phyloP scores from a whole-genome alignment of 257 asterid species.

The Nicotiana attenuata region DNA sequence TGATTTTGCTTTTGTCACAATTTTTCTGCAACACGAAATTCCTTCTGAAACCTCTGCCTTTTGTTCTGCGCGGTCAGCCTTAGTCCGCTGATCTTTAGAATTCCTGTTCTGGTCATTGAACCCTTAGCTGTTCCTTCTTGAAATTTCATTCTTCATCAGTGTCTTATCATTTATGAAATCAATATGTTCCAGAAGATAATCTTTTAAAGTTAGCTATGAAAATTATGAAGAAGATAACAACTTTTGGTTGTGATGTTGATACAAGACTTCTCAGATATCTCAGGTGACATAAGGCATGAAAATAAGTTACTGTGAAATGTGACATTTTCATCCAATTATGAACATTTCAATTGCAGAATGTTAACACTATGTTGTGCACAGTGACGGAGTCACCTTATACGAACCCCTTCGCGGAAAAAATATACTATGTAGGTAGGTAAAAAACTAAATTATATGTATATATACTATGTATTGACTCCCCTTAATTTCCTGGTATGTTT shows the following conservation, averaged over 20 bases:
- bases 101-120: constrained; percentile 37
- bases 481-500: too few relatives aligned
- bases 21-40: constrained; percentile 40
- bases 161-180: not conserved
- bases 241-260: not conserved
- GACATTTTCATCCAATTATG: too few relatives aligned
- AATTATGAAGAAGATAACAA: not conserved
- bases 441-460: too few relatives aligned
- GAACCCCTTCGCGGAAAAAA: too few relatives aligned
- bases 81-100: constrained; percentile 50
- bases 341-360: too few relatives aligned
- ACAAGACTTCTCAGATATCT: not conserved
- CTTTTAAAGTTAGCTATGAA: not conserved
- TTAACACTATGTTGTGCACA: too few relatives aligned
- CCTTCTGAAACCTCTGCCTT: constrained; percentile 43
- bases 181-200: not conserved
- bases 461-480: too few relatives aligned
- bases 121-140: constrained; percentile 49
- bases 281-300: too few relatives aligned
- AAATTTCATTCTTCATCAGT: constrained; percentile 10
- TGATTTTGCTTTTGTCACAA: constrained; percentile 41
- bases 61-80: constrained; percentile 25
- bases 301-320: too few relatives aligned
- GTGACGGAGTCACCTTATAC: too few relatives aligned
- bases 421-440: too few relatives aligned